Base-by-base conservation (phyloP, 805 yeast genomes). In the Suhomyces pyralidae region DNA sequence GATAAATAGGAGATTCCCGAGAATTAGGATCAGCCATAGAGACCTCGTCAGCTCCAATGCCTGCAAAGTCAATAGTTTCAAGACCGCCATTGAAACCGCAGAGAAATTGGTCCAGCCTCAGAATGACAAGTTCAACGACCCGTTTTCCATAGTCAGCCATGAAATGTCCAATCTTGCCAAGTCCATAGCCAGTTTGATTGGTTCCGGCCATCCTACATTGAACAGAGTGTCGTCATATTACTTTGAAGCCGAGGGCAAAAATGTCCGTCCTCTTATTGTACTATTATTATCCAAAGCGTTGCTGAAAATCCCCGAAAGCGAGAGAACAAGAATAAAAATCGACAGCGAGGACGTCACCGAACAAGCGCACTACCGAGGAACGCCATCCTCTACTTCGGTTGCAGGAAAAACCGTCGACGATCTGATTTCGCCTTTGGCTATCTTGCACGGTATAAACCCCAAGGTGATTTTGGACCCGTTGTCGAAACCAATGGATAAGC, bases 201-300 rank as follows among this genome's bases (percentile, higher is more conserved):
- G 98, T 1, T 86, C 96, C 0, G 96, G 97, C 2, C 97, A 93
- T 65, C 97, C 98, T 1, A 86, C 94, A 9, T 77, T 93, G 55
- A 92, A 93, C 70, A 79, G 96, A 59, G 97, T 93, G 3, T 86
- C 96, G n/a, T 83, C 90, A 34, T 94, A 94, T 73, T 94, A 94
- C 72, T 94, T 94, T 61, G 97, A 92, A 70, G 89, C 94, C 17
- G 97, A 93, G 65, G 98, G 99, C 6, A 94, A 94, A 69, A 96
- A 92, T 65, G 90, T 94, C 17, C 80, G 99, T 53, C 99, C 99
- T 1, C 73, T 94, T 58, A 81, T 94, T 54, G 98, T 94, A 10
- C 74, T 94, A 52, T 73, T 94, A 47, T 75, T 94, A 50, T 83
- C 96, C 34, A 87, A 90, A 62, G 94, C 97, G 3, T 76, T 93